Conservation (phyloP, 176 grass and related monocot species). For the Paspalum notatum region DNA sequence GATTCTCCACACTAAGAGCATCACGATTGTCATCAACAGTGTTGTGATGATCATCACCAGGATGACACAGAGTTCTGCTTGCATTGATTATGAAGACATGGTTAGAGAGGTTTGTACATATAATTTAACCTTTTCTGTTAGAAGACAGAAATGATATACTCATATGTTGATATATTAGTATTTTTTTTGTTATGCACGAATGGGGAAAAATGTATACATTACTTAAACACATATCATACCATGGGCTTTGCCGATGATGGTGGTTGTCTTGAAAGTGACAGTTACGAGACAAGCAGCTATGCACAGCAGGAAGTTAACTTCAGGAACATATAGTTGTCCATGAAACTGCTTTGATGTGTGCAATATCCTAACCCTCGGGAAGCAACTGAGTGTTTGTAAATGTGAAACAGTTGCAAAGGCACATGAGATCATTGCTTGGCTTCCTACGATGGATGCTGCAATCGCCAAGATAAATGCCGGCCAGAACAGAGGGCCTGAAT, state of each 20-base stretch:
- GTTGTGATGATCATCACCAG: constrained; percentile 60
- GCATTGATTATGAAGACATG: not conserved
- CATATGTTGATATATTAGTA: not conserved
- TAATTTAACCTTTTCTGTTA: not conserved
- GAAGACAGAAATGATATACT: not conserved
- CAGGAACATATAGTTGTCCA: constrained; percentile 60
- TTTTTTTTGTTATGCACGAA: not conserved
- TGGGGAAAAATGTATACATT: not conserved
- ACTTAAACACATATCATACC: constrained; percentile 19
- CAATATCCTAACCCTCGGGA: constrained; percentile 48
- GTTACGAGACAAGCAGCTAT: constrained; percentile 40
- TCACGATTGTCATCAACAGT: constrained; percentile 48
- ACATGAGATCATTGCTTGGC: constrained; percentile 61
- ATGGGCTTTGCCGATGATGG: constrained; percentile 54
- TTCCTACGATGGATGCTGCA: constrained; percentile 47
- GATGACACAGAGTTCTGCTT: constrained; percentile 52
- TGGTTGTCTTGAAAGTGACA: constrained; percentile 49
- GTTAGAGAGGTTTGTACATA: not conserved
- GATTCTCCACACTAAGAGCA: constrained; percentile 57
- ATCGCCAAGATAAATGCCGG: constrained; percentile 53
- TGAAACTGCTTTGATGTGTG: constrained; percentile 48
- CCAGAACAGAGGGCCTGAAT: constrained; percentile 48
- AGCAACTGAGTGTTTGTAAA: constrained; percentile 49
- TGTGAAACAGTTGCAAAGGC: constrained; percentile 55
- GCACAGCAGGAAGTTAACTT: constrained; percentile 49